phyloP scores from a whole-genome alignment of 371 early-diverging fungal genomes.

The Mortierella sp. region DNA sequence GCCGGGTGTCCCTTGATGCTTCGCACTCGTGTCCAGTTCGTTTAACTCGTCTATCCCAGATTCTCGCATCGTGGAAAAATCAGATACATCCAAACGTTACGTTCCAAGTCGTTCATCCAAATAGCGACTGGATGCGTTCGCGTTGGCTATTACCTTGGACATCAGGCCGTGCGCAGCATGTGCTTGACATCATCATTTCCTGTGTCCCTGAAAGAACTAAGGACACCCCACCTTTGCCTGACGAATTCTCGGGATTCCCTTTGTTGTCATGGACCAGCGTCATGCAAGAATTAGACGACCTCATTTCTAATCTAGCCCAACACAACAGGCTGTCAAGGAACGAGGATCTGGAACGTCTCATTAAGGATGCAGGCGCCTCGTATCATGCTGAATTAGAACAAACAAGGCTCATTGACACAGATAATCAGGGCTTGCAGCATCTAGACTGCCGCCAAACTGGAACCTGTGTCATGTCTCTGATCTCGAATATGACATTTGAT shows the following conservation, averaged over 20 bases:
- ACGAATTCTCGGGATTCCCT: not conserved
- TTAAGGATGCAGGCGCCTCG: not conserved
- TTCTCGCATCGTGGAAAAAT: conserved; percentile 22
- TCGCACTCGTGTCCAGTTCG: not conserved
- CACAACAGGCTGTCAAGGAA: conserved; percentile 13
- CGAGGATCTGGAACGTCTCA: not conserved
- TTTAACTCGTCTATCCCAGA: conserved; percentile 17
- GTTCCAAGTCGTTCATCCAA: conserved; percentile 16
- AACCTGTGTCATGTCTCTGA: not conserved
- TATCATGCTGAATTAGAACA: not conserved
- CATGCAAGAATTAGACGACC: conserved; percentile 23
- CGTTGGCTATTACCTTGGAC: conserved; percentile 23
- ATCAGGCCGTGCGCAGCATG: conserved; percentile 21
- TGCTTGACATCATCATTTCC: conserved; percentile 29
- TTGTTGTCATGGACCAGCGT: conserved; percentile 30
- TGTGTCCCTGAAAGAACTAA: conserved; percentile 11
- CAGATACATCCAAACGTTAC: conserved; percentile 21
- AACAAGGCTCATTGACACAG: not conserved
- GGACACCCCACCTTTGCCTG: not conserved
- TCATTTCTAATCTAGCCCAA: conserved; percentile 4
- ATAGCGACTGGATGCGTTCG: conserved; percentile 21
- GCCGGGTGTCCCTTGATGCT: not conserved
- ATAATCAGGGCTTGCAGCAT: not conserved
- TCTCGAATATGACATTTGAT: conserved; percentile 38
- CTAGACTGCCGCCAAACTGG: not conserved